phyloP scores from a whole-genome alignment of 2,329 filamentous ascomycete genomes.

The Sclerotinia glacialis region DNA sequence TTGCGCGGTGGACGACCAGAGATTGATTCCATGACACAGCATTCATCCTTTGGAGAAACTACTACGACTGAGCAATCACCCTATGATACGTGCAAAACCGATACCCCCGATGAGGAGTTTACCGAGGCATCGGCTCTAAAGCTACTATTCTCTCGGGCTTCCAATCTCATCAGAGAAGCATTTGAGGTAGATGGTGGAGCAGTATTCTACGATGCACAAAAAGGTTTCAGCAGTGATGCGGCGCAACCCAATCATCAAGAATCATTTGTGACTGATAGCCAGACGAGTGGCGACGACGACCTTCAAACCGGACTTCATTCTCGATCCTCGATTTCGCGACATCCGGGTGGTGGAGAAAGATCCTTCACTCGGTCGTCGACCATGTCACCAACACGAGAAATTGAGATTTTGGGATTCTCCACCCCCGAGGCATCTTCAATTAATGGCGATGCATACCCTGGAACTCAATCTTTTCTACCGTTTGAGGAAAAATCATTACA shows the following conservation, averaged over 20 bases:
- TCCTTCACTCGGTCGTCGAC: slow-evolving; percentile 12
- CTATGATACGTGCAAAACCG: slow-evolving; percentile 13
- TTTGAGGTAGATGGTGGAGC: slow-evolving; percentile 40
- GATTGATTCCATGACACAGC: slow-evolving; percentile 23
- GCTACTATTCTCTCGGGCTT: slow-evolving; percentile 37
- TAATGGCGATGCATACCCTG: slow-evolving; percentile 35
- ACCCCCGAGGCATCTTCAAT: slow-evolving; percentile 36
- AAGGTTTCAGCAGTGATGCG: slow-evolving; percentile 28
- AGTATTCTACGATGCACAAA: slow-evolving; percentile 39
- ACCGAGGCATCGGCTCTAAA: slow-evolving; percentile 35
- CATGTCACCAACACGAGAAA: slow-evolving; percentile 23
- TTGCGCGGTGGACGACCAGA: slow-evolving; percentile 23
- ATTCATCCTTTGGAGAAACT: slow-evolving; percentile 26
- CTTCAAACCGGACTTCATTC: not conserved
- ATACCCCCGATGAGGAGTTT: slow-evolving; percentile 26
- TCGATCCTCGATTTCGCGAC: not conserved
- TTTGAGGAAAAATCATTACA: slow-evolving; percentile 37
- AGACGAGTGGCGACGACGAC: slow-evolving; percentile 16
- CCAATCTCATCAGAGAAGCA: slow-evolving; percentile 38
- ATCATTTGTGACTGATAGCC: slow-evolving; percentile 21
- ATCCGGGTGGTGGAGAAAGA: not conserved
- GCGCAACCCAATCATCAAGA: not conserved
- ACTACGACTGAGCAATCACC: slow-evolving; percentile 30
- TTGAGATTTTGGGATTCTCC: slow-evolving; percentile 38
- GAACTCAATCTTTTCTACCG: slow-evolving; percentile 32